Base-by-base conservation (phyloP, 495 filamentous ascomycete species). In the Neurospora cerealis region DNA sequence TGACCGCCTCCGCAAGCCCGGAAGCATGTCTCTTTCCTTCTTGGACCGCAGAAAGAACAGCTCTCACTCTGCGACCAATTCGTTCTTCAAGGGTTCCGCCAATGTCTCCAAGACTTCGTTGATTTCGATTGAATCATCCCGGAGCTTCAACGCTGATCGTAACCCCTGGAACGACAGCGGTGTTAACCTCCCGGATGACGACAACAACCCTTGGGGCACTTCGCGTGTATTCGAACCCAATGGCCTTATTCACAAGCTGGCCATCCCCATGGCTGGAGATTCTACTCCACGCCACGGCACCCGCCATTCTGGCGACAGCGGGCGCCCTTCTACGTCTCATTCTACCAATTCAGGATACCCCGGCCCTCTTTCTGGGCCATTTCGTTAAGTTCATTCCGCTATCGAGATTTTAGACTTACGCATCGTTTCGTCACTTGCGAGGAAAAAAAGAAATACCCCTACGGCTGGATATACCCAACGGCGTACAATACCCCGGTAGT, bases 91-190 rank as follows among this genome's bases (percentile, higher is more conserved):
- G 86, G 94, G 93, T 69, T 97, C 94, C 46, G 93, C 85, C 86
- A 98, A 98, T 79, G 94, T 95, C 69, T 97, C 94, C 71, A 96
- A 96, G 83, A 93, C 94, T 48, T 98, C 95, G 34, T 89, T 98
- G 70, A 92, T 95, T 74, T 96, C 93, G 73, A 93, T 97, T 84
- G 95, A 98, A 79, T 96, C 93, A 32, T 93, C 93, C 42, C 91
- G 93, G 79, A 96, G 93, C 82, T 88, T 89, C 80, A 88, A 88
- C 71, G 93, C 93, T 79, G 96, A 96, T 81, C 93, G 94, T 79
- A 97, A 97, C 82, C 94, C 94, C 75, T 98, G 95, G 95, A 97
- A 97, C 80, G 95, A 98, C 83, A 95, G 92, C 76, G 95, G 93
- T 73, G 92, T 98, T 79, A 97, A 97, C 79, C 91, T 98, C 76